Evolutionary conservation across 495 filamentous ascomycete species (phyloP).

Genomic region (Tuber magnatum): DNA sequence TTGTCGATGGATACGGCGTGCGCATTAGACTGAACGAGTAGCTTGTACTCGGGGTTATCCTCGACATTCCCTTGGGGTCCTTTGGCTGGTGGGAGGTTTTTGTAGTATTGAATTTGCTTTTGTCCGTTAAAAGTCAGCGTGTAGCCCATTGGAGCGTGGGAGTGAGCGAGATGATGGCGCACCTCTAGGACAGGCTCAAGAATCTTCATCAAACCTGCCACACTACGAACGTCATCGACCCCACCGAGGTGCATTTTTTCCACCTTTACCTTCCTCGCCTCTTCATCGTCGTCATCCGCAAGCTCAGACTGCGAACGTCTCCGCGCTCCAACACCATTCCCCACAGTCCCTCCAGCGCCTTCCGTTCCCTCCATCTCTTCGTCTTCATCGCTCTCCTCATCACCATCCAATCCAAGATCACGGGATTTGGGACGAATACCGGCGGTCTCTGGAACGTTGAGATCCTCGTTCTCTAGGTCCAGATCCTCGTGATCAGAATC

Average conservation of each 20-base stretch:
- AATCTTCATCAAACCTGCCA: conserved; percentile 67
- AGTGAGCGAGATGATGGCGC: conserved; percentile 48
- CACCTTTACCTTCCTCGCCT: conserved; percentile 63
- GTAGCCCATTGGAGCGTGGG: conserved; percentile 45
- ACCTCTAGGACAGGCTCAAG: conserved; percentile 72
- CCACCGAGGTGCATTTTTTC: conserved; percentile 70
- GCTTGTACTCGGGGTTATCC: conserved; percentile 78
- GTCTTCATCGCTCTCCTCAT: conserved; percentile 49
- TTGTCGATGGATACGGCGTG: conserved; percentile 83
- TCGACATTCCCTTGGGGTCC: conserved; percentile 65
- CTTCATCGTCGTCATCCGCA: conserved; percentile 54
- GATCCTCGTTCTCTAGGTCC: conserved; percentile 20
- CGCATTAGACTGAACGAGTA: conserved; percentile 73
- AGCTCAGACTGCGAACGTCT: conserved; percentile 26
- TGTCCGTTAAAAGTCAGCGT: conserved; percentile 50
- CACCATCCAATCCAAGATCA: conserved; percentile 48
- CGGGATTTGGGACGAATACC: conserved; percentile 26
- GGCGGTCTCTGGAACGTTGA: conserved; percentile 31
- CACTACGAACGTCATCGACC: conserved; percentile 65
- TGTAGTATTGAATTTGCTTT: conserved; percentile 71
- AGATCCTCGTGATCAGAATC: conserved; percentile 45
- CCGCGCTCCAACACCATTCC: conserved; percentile 24
- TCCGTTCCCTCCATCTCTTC: conserved; percentile 50
- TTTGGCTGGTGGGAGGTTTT: conserved; percentile 58
- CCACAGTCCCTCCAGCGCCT: conserved; percentile 27